phyloP scores from a whole-genome alignment of 495 filamentous ascomycete genomes.

The Penicillium lagena region DNA sequence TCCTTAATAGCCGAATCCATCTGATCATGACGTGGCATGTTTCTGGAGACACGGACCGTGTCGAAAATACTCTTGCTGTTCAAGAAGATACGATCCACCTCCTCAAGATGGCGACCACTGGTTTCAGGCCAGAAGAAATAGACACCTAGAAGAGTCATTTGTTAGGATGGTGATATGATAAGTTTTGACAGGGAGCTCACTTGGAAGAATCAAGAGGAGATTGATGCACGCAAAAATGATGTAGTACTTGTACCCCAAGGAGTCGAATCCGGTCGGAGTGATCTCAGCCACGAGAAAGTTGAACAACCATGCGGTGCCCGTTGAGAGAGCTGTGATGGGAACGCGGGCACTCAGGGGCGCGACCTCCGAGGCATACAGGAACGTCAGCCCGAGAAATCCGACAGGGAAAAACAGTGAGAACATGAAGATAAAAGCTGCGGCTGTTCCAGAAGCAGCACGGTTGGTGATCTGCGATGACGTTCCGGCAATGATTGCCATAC shows the following conservation, averaged over 20 bases:
- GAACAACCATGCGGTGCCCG: constrained; percentile 40
- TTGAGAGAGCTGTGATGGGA: constrained; percentile 40
- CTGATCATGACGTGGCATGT: too few species aligned
- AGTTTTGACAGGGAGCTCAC: too few species aligned
- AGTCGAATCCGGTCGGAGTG: constrained; percentile 39
- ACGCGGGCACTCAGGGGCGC: constrained; percentile 47
- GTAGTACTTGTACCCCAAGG: constrained; percentile 29
- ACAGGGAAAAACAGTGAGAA: constrained; percentile 56
- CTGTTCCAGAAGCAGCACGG: constrained; percentile 27
- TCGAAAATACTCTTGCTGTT: too few species aligned
- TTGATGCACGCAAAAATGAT: constrained; percentile 23
- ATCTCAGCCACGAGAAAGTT: constrained; percentile 57
- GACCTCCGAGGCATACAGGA: constrained; percentile 53
- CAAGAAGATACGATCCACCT: constrained; percentile 58
- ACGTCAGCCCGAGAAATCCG: constrained; percentile 53
- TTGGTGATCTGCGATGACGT: constrained; percentile 31
- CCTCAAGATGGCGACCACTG: constrained; percentile 57
- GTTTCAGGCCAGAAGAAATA: constrained; percentile 68
- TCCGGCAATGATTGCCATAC: constrained; percentile 43
- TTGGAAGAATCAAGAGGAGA: too few species aligned
- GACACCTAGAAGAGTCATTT: constrained; percentile 33
- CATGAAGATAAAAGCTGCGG: constrained; percentile 51
- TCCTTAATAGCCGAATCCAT: too few species aligned
- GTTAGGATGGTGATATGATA: constrained; percentile 19
- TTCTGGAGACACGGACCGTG: too few species aligned